These are phyloP conservation scores for Lizonia empirigonia DNA, from an alignment of 2,329 filamentous ascomycete species.

Conservation along the genomic window DNA sequence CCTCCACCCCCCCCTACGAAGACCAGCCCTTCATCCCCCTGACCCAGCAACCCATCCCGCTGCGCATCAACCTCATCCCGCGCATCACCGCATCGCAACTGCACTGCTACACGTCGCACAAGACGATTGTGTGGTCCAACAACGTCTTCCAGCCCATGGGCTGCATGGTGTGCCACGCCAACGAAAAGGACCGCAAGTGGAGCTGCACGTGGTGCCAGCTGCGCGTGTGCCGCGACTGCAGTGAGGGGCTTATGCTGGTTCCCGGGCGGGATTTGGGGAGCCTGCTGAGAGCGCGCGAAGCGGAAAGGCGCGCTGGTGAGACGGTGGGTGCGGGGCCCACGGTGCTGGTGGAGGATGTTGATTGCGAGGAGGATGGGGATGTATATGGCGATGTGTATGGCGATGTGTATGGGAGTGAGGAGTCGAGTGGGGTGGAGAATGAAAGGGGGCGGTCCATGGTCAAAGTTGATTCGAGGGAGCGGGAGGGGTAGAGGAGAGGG, in stretches of 20 bases:
- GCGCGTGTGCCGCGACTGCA: constrained; percentile 41
- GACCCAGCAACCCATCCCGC: constrained; percentile 24
- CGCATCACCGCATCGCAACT: constrained; percentile 40
- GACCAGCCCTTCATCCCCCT: constrained; percentile 27
- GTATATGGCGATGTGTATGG: neutral
- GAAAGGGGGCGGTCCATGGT: constrained; percentile 2
- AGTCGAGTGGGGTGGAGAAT: neutral
- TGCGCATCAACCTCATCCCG: constrained; percentile 25
- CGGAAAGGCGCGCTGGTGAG: too few relatives aligned
- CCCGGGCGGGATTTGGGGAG: constrained; percentile 27
- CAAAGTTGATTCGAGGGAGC: constrained; percentile 5
- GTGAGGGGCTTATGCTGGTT: constrained; percentile 28
- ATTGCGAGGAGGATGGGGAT: constrained; percentile 4
- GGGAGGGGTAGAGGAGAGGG: neutral
- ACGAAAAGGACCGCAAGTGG: constrained; percentile 36
- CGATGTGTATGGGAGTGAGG: neutral
- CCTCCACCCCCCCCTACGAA: neutral
- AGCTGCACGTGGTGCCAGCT: constrained; percentile 48
- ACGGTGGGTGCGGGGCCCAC: neutral
- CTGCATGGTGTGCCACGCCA: constrained; percentile 45
- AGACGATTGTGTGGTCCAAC: constrained; percentile 33
- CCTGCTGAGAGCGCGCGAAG: constrained; percentile 27
- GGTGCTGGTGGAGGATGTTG: constrained; percentile 15
- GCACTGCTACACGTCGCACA: constrained; percentile 42
- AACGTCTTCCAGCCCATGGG: constrained; percentile 43